Evolutionary conservation across 2,329 filamentous ascomycete genomes (phyloP), one percentile per base, ranked within the genome.

Genomic region (Cordyceps fumosorosea): DNA sequence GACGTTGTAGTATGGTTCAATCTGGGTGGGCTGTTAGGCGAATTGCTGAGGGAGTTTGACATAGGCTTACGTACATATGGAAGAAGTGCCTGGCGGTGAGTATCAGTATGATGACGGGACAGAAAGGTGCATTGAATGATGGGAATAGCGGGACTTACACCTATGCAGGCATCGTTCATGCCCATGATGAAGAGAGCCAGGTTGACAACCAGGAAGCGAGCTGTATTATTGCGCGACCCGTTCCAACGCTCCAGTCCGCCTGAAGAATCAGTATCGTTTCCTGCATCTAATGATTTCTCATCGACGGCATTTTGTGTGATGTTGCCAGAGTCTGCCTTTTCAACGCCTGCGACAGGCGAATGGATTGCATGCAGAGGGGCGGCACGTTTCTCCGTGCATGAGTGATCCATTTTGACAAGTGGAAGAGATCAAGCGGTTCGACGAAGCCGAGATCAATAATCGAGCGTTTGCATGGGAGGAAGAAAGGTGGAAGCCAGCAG

Each of bases 151-250:
- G 34, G 8, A 77, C 80, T 71, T 76, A 85, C 84, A 48, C 87
- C 87, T 51, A 85, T 80, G 26, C 83, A 83, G 11, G 82, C 87
- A 73, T 91, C 88, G 67, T 88, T 89, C 75, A 87, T 81, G 7
- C 88, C 88, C 77, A 89, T 83, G 37, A 89, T 77, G 22, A 86
- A 75, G 65, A 90, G 85, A 5, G 81, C 80, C 73, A 82, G 84
- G 67, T 87, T 84, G 3, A 84, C 81, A 0, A 83, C 78, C 42
- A 83, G 72, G 52, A 84, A 83, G 45, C 86, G 81, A 66, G 77
- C 85, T 5, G 83, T 74, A 69, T 88, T 90, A 48, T 78, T 76
- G 10, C 74, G 71, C 0, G 87, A 81, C n/a, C 76, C 73, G 67
- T 89, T 89, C 89, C 88, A 91, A 72, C 72, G 76, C 68, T 88